Evolutionary conservation across 78 protist species (phyloP).

Genomic region (Tieghemostelium lacteum): DNA sequence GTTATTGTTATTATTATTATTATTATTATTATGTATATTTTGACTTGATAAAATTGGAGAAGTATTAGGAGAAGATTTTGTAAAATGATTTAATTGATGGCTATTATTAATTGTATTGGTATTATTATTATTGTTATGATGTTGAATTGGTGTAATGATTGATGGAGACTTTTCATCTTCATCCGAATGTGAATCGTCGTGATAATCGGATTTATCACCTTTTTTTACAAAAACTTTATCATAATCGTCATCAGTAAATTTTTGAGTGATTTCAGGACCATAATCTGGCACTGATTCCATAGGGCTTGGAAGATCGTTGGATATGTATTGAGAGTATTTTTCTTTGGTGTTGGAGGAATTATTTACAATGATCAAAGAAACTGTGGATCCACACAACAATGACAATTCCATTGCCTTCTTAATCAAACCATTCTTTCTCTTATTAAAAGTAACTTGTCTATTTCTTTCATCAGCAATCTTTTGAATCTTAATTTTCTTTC

Average conservation of each 20-base stretch:
- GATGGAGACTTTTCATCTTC: constrained; percentile 9
- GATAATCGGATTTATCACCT: neutral
- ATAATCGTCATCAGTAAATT: constrained; percentile 22
- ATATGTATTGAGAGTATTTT: constrained; percentile 73
- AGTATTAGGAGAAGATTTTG: constrained; percentile 1
- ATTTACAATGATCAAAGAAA: constrained; percentile 84
- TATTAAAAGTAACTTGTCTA: constrained; percentile 86
- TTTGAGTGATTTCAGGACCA: constrained; percentile 57
- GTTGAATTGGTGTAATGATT: neutral
- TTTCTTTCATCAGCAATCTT: constrained; percentile 81
- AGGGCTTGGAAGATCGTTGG: constrained; percentile 30
- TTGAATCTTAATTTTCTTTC: constrained; percentile 85
- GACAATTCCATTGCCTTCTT: constrained; percentile 94
- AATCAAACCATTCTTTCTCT: constrained; percentile 90
- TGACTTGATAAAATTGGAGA: neutral
- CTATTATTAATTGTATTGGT: neutral
- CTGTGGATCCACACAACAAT: constrained; percentile 84
- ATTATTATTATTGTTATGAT: constrained; percentile 4
- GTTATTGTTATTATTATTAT: neutral
- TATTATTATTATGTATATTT: neutral
- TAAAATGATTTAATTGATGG: no score
- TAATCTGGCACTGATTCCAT: constrained; percentile 37
- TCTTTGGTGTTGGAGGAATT: constrained; percentile 69
- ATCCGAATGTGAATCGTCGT: constrained; percentile 48
- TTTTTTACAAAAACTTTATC: neutral